Evolutionary conservation across 176 grass and related monocot species (phyloP), one percentile per base, ranked within the genome.

Genomic region (Poa pratensis): DNA sequence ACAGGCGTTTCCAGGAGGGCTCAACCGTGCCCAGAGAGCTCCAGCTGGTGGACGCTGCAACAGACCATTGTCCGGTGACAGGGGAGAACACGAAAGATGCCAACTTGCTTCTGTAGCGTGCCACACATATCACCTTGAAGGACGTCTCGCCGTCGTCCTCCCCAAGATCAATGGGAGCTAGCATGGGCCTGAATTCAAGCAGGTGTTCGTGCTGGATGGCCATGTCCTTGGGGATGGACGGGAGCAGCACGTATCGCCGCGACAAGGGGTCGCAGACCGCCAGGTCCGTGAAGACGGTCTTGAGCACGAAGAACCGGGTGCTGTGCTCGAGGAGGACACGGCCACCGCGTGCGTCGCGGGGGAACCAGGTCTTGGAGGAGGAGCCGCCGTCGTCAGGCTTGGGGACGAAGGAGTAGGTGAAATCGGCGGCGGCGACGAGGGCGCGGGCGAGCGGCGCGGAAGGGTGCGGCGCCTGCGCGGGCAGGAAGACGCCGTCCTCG

Each of bases 251-350:
- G 26, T 58, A 58, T 2, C 48, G 15, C 35, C 19, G 23, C 8
- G 35, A 35, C 79, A 82, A 0, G 19, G 79, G 86, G 48, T 82
- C 50, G 9, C 79, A 87, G 20, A 87, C 79, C 3, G 62, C 61
- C 3, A 87, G 62, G 37, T 82, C 12, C 1, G 0, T 3, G 19
- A 45, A 30, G 69, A 1, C 22, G 24, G 9, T 0, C 1, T 5
- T 6, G 32, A 30, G 5, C 0, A 0, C 1, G 0, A 3, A 28
- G 0, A 3, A 27, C 17, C 2, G 72, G 5, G 6, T 46, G 49
- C 13, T 35, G 39, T 28, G 16, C n/a, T 54, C 46, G 51, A 82
- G 80, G 34, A 82, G 80, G 22, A 82, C 34, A 5, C 80, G 74
- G 54, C 35, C 64, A 28, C 78, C 73, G 39, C 52, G 17, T 26